Conservation (phyloP, 306 rosid genomes). For the Inga laurina region DNA sequence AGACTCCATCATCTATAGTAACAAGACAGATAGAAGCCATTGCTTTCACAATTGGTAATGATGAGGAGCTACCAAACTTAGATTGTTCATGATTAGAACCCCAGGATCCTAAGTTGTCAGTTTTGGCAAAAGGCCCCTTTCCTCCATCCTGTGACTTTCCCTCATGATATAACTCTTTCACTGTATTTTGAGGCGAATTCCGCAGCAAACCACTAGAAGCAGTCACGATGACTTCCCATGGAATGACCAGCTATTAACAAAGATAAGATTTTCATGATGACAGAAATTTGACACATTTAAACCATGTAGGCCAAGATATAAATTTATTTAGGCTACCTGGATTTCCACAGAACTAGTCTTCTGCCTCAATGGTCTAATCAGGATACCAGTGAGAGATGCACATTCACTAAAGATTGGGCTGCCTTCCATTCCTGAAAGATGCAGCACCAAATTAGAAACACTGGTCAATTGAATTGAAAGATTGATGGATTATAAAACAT, state of each 20-base stretch:
- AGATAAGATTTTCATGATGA: constrained; percentile 70
- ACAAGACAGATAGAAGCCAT: constrained; percentile 81
- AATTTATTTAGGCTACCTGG: constrained; percentile 66
- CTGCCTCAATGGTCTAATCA: constrained; percentile 86
- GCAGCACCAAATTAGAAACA: constrained; percentile 42
- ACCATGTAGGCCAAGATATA: constrained; percentile 27
- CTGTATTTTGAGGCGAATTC: constrained; percentile 47
- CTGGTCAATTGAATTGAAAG: constrained; percentile 40
- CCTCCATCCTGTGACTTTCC: constrained; percentile 37
- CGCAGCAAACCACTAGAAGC: constrained; percentile 70
- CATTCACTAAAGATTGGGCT: constrained; percentile 78
- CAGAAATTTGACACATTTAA: constrained; percentile 50
- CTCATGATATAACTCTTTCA: constrained; percentile 41
- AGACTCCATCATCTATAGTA: constrained; percentile 80
- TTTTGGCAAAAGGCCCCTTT: constrained; percentile 32
- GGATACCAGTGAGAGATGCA: constrained; percentile 68
- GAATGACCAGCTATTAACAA: constrained; percentile 94
- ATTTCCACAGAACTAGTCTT: constrained; percentile 77
- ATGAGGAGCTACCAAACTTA: constrained; percentile 40
- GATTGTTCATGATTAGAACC: constrained; percentile 29
- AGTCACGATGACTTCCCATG: constrained; percentile 84
- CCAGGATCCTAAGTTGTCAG: constrained; percentile 33
- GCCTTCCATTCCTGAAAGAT: constrained; percentile 87
- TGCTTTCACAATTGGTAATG: constrained; percentile 67
- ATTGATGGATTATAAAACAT: constrained; percentile 44